phyloP scores from a whole-genome alignment of 2,329 filamentous ascomycete genomes.

The Diaporthe ilicicola region DNA sequence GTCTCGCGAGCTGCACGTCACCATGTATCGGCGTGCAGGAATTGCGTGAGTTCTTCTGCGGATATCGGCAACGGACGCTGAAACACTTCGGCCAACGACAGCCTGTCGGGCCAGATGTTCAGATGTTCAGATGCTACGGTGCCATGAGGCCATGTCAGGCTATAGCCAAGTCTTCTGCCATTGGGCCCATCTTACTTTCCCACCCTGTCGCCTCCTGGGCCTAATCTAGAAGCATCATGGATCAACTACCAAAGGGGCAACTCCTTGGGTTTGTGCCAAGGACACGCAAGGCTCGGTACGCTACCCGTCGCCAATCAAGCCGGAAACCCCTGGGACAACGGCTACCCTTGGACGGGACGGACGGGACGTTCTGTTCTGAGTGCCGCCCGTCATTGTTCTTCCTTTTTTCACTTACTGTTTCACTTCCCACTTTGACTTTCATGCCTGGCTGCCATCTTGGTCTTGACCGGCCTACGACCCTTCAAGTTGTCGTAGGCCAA shows the following conservation, averaged over 20 bases:
- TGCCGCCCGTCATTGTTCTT: constrained; percentile 3
- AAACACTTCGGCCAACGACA: background rate
- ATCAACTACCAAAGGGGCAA: background rate
- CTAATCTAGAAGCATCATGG: constrained; percentile 4
- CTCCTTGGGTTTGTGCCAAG: background rate
- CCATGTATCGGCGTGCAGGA: background rate
- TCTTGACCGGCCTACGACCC: constrained; percentile 6
- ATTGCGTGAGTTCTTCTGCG: background rate
- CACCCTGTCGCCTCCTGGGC: background rate
- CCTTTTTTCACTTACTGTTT: background rate
- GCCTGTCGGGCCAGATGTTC: background rate
- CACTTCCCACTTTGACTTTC: background rate
- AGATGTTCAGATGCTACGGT: background rate
- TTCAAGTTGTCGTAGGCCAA: background rate
- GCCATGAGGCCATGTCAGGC: constrained; percentile 6
- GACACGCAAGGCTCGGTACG: constrained; percentile 24
- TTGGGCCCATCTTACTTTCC: background rate
- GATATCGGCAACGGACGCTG: background rate
- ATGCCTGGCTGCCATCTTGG: background rate
- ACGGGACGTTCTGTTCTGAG: background rate
- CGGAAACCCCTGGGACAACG: background rate
- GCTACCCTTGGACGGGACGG: constrained; percentile 1
- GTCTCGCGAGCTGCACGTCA: background rate
- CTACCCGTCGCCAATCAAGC: constrained; percentile 1
- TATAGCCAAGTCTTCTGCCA: no score